These are phyloP conservation scores for Boletus calvinii DNA, from an alignment of 1,284 basidiomycete species.

Conservation along the genomic window DNA sequence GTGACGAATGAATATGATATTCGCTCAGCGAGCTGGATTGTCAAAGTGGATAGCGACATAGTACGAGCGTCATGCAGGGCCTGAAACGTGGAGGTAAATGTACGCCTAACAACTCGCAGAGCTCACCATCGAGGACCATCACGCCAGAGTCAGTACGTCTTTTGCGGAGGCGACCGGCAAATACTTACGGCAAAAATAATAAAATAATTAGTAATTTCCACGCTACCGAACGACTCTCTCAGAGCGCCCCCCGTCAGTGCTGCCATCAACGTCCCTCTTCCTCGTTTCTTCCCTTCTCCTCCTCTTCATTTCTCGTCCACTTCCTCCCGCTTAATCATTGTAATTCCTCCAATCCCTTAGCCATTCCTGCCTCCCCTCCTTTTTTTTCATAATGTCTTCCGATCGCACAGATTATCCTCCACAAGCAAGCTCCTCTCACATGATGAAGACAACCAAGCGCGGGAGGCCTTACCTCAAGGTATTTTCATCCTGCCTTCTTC, in stretches of 20 bases:
- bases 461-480: conserved; percentile 94
- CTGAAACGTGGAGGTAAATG: neutral
- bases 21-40: neutral
- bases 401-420: conserved; percentile 38
- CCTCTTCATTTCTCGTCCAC: conserved; percentile 26
- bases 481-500: conserved; percentile 9
- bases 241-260: conserved; percentile 14
- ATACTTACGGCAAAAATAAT: conserved; percentile 26
- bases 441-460: conserved; percentile 97
- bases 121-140: neutral
- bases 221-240: conserved; percentile 26
- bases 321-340: conserved; percentile 17
- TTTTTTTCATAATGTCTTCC: conserved; percentile 37
- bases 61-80: neutral
- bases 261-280: conserved; percentile 31
- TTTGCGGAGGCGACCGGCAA: conserved; percentile 22
- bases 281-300: conserved; percentile 33
- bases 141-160: conserved; percentile 1
- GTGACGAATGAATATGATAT: neutral
- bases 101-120: conserved; percentile 2
- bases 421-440: conserved; percentile 73
- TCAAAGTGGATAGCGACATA: no score
- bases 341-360: conserved; percentile 29
- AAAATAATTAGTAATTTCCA: conserved; percentile 31
- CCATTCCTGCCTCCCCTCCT: conserved; percentile 26